phyloP scores from a whole-genome alignment of 2,329 filamentous ascomycete genomes.

The Fusarium sp. region DNA sequence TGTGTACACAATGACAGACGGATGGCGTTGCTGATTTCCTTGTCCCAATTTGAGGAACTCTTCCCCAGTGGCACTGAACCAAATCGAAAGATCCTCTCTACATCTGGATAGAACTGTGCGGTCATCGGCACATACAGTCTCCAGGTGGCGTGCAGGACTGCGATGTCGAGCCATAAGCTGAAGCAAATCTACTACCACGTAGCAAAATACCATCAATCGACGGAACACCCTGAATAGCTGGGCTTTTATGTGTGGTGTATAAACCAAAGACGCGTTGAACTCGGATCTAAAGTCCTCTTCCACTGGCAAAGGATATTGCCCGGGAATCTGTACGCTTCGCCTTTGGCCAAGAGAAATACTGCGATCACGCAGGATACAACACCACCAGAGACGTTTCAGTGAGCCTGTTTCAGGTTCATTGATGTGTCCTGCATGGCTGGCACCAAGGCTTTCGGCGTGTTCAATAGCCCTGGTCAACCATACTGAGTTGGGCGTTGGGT shows the following conservation, averaged over 20 bases:
- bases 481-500: not conserved
- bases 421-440: not conserved
- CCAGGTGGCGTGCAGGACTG: not conserved
- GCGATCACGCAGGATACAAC: not conserved
- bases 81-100: not conserved
- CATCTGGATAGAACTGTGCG: not conserved
- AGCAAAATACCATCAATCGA: not conserved
- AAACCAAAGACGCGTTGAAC: not conserved
- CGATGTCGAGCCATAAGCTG: not conserved
- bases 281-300: not conserved
- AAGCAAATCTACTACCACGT: not conserved
- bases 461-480: not conserved
- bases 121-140: not conserved
- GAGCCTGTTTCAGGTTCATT: not conserved
- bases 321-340: not conserved
- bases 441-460: not conserved
- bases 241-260: not conserved
- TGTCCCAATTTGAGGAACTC: not conserved
- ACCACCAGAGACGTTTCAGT: not conserved
- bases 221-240: not conserved
- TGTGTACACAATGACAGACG: not conserved
- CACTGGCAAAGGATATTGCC: not conserved
- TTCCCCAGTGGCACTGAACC: not conserved
- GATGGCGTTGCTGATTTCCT: not conserved
- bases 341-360: not conserved